These are phyloP conservation scores for Cercospora sojina DNA, from an alignment of 2,329 filamentous ascomycete genomes.

Conservation along the genomic window DNA sequence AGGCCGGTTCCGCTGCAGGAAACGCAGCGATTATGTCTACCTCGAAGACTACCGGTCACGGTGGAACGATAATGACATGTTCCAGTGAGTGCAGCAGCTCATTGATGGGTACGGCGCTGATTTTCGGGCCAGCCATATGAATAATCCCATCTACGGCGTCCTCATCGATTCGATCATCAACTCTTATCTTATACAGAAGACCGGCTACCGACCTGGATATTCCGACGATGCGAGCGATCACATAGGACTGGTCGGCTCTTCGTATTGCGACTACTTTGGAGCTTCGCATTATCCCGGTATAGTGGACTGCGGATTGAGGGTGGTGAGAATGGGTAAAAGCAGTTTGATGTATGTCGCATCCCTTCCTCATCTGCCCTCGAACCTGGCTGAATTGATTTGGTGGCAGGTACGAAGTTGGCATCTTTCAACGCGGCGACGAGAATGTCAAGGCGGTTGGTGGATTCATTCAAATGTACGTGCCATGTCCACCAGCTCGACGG, in stretches of 20 bases:
- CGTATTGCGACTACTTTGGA: conserved; percentile 81
- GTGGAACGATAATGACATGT: conserved; percentile 97
- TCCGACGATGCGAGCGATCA: conserved; percentile 67
- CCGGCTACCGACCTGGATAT: conserved; percentile 65
- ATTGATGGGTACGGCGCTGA: background rate
- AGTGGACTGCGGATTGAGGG: conserved; percentile 76
- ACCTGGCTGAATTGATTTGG: background rate
- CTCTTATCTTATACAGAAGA: conserved; percentile 77
- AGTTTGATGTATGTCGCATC: conserved; percentile 63
- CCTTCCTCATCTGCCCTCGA: too few species aligned
- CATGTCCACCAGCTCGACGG: background rate
- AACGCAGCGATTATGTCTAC: conserved; percentile 72
- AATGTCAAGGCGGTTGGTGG: conserved; percentile 62
- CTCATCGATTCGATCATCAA: conserved; percentile 82
- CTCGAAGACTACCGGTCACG: conserved; percentile 78
- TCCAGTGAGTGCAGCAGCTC: conserved; percentile 48
- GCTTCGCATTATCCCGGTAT: conserved; percentile 73
- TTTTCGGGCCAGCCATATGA: conserved; percentile 50
- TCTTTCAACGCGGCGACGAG: conserved; percentile 74
- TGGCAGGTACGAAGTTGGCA: conserved; percentile 72
- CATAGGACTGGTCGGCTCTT: conserved; percentile 81
- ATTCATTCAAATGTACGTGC: conserved; percentile 26
- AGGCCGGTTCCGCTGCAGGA: conserved; percentile 27
- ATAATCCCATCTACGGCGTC: conserved; percentile 51
- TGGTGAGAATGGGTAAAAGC: conserved; percentile 78